Conservation (phyloP, 2,329 filamentous ascomycete species). For the Davidsoniella virescens region DNA sequence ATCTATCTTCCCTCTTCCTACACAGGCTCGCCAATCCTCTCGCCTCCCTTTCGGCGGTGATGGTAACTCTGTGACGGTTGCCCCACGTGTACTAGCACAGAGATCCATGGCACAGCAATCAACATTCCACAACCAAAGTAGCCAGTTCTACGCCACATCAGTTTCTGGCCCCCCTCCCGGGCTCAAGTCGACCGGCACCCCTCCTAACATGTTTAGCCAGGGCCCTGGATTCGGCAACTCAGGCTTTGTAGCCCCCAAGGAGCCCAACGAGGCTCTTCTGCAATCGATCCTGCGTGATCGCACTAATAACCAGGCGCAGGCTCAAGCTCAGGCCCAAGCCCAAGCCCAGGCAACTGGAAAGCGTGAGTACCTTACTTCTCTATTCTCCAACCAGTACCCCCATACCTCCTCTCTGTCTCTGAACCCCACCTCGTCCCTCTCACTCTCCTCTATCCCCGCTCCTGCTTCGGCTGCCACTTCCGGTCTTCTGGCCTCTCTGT, state of each 20-base stretch:
- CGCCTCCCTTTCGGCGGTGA: constrained; percentile 81
- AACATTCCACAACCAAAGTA: constrained; percentile 42
- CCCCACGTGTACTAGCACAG: constrained; percentile 62
- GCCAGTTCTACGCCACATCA: constrained; percentile 65
- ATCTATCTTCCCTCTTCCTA: constrained; percentile 40
- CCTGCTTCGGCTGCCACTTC: constrained; percentile 78
- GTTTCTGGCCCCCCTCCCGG: constrained; percentile 90
- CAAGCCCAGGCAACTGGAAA: constrained; percentile 47
- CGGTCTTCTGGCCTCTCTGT: constrained; percentile 81
- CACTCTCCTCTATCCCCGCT: constrained; percentile 67
- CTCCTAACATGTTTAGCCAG: constrained; percentile 88
- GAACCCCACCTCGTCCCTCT: constrained; percentile 79
- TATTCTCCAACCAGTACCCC: constrained; percentile 75
- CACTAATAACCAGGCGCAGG: constrained; percentile 37
- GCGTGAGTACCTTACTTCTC: constrained; percentile 97
- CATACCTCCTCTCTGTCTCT: constrained; percentile 67
- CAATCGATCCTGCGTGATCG: constrained; percentile 64
- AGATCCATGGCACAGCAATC: constrained; percentile 53
- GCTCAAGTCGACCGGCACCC: constrained; percentile 85
- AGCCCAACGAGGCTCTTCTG: constrained; percentile 53
- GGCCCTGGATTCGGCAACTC: constrained; percentile 65
- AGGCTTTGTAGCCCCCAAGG: constrained; percentile 56
- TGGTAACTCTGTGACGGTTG: constrained; percentile 36
- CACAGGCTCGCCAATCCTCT: constrained; percentile 69
- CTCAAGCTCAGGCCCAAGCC: constrained; percentile 53